Evolutionary conservation across 108 stramenopile genomes (phyloP), one percentile per base, ranked within the genome.

Genomic region (Nannochloropsis gaditana): DNA sequence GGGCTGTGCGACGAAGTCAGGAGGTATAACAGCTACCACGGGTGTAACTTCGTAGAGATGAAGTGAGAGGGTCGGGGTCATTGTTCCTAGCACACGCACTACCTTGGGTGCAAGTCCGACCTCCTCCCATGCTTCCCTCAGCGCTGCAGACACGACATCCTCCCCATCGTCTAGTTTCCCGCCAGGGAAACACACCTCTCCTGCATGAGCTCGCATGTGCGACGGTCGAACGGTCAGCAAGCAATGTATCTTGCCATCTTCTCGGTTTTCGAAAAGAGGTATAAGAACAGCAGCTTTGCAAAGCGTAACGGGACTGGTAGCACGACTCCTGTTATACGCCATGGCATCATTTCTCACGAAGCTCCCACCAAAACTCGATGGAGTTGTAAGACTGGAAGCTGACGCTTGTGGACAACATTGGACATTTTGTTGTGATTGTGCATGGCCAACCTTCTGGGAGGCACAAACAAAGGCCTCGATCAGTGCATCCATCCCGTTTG

Each of bases 1-100:
- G 59, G 59, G 59, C n/a, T 73, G 59, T 15, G 59, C 19, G 19
- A 73, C 59, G 59, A 73, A 73, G n/a, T 73, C 59, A 73, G 59
- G 19, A 15, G 59, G 59, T 15, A 73, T 73, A n/a, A 73, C 8
- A n/a, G 59, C 59, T n/a, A 73, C 59, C 15, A 73, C 59, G n/a
- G 59, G 59, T n/a, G 59, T 73, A n/a, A 73, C 59, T 73, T 73
- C 59, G 2, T n/a, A n/a, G n/a, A 73, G 6, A n/a, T 73, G 59
- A n/a, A 73, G 59, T 4, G 59, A 73, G 8, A 73, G 59, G 59
- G 59, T 73, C n/a, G 59, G 59, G 15, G 59, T 73, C 59, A 73
- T 73, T n/a, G 15, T 73, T 15, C 59, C 59, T n/a, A 73, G 19
- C n/a, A 73, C 59, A n/a, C 59, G 59, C 19, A 73, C 59, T 4